Evolutionary conservation across 345 rosid species (phyloP).

Genomic region (Heritiera fomes): DNA sequence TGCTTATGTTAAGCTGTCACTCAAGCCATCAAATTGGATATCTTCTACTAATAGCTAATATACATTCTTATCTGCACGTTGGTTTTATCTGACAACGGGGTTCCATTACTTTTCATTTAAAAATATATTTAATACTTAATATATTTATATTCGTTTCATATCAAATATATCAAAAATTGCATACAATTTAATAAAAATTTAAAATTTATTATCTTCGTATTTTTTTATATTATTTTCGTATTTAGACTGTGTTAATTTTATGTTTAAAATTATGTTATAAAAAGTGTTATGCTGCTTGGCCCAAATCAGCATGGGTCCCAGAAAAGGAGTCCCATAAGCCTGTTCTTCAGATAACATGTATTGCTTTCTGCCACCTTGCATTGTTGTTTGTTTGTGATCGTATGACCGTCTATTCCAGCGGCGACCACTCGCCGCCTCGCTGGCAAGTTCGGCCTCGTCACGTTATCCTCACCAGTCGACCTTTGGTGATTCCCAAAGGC

Average conservation of each 20-base stretch:
- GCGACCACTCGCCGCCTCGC: constrained; percentile 44
- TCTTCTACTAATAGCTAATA: background rate
- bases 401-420: constrained; percentile 21
- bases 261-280: too few relatives aligned
- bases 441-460: background rate
- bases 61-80: background rate
- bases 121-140: too few relatives aligned
- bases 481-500: constrained; percentile 29
- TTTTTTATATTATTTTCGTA: too few relatives aligned
- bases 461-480: constrained; percentile 16
- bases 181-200: too few relatives aligned
- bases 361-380: background rate
- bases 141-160: too few relatives aligned
- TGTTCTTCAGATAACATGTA: background rate
- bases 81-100: background rate
- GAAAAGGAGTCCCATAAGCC: background rate
- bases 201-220: too few relatives aligned
- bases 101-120: background rate
- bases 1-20: background rate
- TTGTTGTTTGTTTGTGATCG: background rate
- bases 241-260: too few relatives aligned
- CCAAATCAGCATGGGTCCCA: too few relatives aligned
- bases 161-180: too few relatives aligned
- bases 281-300: too few relatives aligned
- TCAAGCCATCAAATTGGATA: background rate